Evolutionary conservation across 331 rosid genomes (phyloP), one percentile per base, ranked within the genome.

Genomic region (Malus hybrid): DNA sequence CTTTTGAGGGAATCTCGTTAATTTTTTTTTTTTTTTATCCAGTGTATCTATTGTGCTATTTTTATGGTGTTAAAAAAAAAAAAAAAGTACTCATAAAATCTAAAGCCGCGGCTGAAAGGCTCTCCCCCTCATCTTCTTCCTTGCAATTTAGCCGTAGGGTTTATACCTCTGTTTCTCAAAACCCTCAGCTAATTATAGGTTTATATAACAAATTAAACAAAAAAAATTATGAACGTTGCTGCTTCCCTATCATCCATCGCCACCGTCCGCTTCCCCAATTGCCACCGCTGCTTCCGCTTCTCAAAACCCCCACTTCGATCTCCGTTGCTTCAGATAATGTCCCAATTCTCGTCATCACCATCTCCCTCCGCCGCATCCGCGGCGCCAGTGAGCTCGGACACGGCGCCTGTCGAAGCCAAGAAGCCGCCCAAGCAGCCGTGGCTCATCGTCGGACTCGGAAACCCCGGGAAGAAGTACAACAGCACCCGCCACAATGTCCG

Each of bases 391-490:
- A 71, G 12, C 77, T n/a, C 72, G 9, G 39, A 28, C 28, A n/a
- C 60, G 34, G 74, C 64, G 6, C 66, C 78, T 33, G 46, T 28
- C 76, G 26, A 90, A 87, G 63, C 68, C 87, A n/a, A 72, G 57
- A 20, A 71, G 32, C 83, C 85, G 62, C 76, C 90, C 65, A 83
- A 78, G 57, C 77, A 78, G 79, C 92, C 97, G 34, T 94, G 98
- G 97, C 89, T 94, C 46, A 82, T 94, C 22, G 96, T 94, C 22
- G 98, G 98, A 73, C 98, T 91, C 19, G 97, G 98, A 10, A 94
- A 94, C 73, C 98, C 98, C 1, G 98, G 97, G 74, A 91, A 91
- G 81, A 90, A 72, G 79, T 94, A 42, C 81, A 64, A 84, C n/a
- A 71, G 75, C 34, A 94, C 96, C 24, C 98, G 96, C 81, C 98